Base-by-base conservation (phyloP, 2,329 filamentous ascomycete species). In the Fusarium oxysporum region DNA sequence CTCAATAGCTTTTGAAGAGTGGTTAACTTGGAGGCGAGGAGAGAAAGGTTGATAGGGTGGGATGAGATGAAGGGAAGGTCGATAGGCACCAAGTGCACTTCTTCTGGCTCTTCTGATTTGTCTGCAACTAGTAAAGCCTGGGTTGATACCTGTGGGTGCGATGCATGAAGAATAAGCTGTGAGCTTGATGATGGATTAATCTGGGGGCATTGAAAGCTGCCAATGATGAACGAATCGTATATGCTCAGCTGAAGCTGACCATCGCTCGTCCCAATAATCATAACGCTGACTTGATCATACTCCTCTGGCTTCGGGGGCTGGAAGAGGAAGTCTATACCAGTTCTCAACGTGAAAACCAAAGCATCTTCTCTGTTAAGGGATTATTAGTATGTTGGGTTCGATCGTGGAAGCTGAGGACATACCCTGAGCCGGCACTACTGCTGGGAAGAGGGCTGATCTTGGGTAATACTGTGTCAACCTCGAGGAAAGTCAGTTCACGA, bases 11-110 rank as follows among this genome's bases (percentile, higher is more conserved):
- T 97, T 76, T 97, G 94, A 21, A 98, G 83, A 47, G 94, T 93
- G 1, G 95, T 97, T 8, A 94, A 92, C 77, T 97, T 97, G 21
- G 92, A 94, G 1, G 95, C 92, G 17, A 98, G 86, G 8, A 97
- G 86, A 33, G 95, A 93, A 5, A 98, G 85, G 77, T 97, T 93
- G 62, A 95, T 90, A 6, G 93, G 93, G 5, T 91, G 92, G 19
- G 91, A 91, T 6, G 91, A 91, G 53, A 97, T 90, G 78, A 97
- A 97, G 1, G 92, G 90, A n/a, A 97, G 85, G 75, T 97, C 93
- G 79, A 97, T 89, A 2, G 93, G 93, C 0, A 95, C 85, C n/a
- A 96, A 82, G 66, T 90, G 78, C 4, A 84, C 76, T 10, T 84
- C 80, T 21, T 80, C 71, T 8, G 81, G 77, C 19, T 77, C 77